Percentiles rank a stretch among this genome's conserved stretches.
These are phyloP conservation scores for Chaetomiaceae sp. DNA, from an alignment of 2,329 filamentous ascomycete species.

Conservation along the genomic window DNA sequence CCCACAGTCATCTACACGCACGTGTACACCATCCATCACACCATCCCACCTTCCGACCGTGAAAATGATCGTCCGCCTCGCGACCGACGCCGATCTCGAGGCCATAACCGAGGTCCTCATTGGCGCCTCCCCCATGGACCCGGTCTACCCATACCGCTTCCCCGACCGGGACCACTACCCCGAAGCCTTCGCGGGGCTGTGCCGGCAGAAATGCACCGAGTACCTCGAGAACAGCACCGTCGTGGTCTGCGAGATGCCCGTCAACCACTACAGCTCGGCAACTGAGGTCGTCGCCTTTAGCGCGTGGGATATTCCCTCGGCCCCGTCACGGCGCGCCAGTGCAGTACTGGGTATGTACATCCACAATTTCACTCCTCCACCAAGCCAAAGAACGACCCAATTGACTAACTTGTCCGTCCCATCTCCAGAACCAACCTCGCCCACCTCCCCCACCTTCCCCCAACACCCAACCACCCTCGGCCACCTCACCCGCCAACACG, in stretches of 20 bases:
- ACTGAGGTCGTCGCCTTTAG: slow-evolving; percentile 23
- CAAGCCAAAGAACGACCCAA: not conserved
- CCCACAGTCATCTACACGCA: too few species aligned
- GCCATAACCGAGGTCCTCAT: slow-evolving; percentile 23
- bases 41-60: too few species aligned
- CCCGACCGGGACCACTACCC: slow-evolving; percentile 22
- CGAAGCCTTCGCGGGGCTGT: slow-evolving; percentile 20
- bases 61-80: slow-evolving; percentile 24
- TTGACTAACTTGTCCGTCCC: slow-evolving; percentile 1
- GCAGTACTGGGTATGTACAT: slow-evolving; percentile 6
- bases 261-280: not conserved
- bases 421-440: slow-evolving; percentile 11
- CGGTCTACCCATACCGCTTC: slow-evolving; percentile 26
- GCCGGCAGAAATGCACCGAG: slow-evolving; percentile 23
- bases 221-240: slow-evolving; percentile 24
- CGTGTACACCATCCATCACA: too few species aligned
- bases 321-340: not conserved
- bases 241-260: slow-evolving; percentile 25
- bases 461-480: slow-evolving; percentile 18
- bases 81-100: slow-evolving; percentile 22
- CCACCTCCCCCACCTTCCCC: slow-evolving; percentile 12
- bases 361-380: not conserved
- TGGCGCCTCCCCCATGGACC: slow-evolving; percentile 23
- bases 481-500: slow-evolving; percentile 19
- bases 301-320: slow-evolving; percentile 21